A percentile compares a stretch with the other conserved stretches of the same genome.
Evolutionary conservation across 164 flowering plant species (phyloP).

Genomic region (Akebia trifoliata): DNA sequence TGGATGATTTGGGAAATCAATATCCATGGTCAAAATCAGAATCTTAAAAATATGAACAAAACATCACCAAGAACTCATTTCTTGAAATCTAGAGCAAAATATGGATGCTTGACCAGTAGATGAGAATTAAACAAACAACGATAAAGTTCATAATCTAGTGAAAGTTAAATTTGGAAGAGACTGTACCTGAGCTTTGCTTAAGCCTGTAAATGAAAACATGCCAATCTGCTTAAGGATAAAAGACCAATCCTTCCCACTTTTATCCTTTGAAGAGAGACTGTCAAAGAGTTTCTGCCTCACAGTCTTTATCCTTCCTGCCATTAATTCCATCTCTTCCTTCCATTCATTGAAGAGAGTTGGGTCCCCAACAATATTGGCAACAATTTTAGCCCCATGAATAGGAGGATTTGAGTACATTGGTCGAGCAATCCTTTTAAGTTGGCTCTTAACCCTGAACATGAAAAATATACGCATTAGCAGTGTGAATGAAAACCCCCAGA

Average conservation of each 20-base stretch:
- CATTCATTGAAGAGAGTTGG: slow-evolving; percentile 77
- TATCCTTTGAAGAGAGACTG: slow-evolving; percentile 66
- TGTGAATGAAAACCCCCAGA: too few relatives aligned
- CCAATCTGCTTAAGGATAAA: slow-evolving; percentile 92
- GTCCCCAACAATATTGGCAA: slow-evolving; percentile 87
- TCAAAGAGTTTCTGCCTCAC: slow-evolving; percentile 81
- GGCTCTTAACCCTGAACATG: slow-evolving; percentile 86
- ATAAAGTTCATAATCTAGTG: background rate
- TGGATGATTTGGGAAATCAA: too few relatives aligned
- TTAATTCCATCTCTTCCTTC: slow-evolving; percentile 93
- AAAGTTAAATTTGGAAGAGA: background rate
- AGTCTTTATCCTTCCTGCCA: slow-evolving; percentile 95
- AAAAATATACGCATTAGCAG: background rate
- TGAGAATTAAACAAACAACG: too few relatives aligned
- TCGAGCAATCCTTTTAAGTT: slow-evolving; percentile 88
- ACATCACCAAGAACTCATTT: too few relatives aligned
- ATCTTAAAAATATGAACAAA: too few relatives aligned
- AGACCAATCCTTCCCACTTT: slow-evolving; percentile 94
- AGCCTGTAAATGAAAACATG: slow-evolving; percentile 97
- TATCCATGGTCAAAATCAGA: too few relatives aligned
- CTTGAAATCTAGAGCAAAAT: background rate
- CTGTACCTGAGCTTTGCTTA: slow-evolving; percentile 85
- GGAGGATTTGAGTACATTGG: slow-evolving; percentile 99
- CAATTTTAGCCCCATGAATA: slow-evolving; percentile 90
- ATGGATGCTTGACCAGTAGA: background rate